These are phyloP conservation scores for Tylopilus rubrobrunneus DNA, from an alignment of 768 basidiomycete genomes.

Conservation along the genomic window DNA sequence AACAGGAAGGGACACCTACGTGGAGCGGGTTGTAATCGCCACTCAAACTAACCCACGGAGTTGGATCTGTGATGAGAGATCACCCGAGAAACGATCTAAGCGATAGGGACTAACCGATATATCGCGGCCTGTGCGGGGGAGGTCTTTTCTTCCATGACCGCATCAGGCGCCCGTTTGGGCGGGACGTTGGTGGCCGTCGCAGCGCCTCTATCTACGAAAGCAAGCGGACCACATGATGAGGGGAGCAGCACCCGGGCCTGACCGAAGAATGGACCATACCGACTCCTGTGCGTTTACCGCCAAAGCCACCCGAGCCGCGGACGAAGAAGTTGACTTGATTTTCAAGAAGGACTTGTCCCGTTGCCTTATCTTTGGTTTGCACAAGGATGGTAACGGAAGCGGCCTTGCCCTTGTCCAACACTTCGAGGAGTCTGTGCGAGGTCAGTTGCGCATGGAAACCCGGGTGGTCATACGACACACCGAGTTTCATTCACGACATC, in stretches of 20 bases:
- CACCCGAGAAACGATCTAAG: neutral
- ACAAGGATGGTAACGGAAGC: conserved; percentile 80
- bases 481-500: conserved; percentile 72
- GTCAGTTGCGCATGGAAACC: conserved; percentile 10
- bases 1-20: conserved; percentile 38
- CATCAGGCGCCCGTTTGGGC: conserved; percentile 83
- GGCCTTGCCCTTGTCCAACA: conserved; percentile 89
- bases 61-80: conserved; percentile 2
- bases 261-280: conserved; percentile 44
- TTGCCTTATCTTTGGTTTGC: conserved; percentile 74
- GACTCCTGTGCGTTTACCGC: conserved; percentile 79
- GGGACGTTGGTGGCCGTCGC: conserved; percentile 79
- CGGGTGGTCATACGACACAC: conserved; percentile 30
- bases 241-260: neutral
- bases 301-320: conserved; percentile 94
- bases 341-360: conserved; percentile 82
- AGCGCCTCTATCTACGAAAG: conserved; percentile 72
- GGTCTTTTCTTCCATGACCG: conserved; percentile 86
- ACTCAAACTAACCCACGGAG: conserved; percentile 54
- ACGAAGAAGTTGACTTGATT: conserved; percentile 91
- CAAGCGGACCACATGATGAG: neutral
- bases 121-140: conserved; percentile 77
- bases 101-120: conserved; percentile 62
- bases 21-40: conserved; percentile 93
- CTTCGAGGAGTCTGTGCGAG: conserved; percentile 61